phyloP scores from a whole-genome alignment of 2,329 filamentous ascomycete genomes.

The Cytospora schulzeri region DNA sequence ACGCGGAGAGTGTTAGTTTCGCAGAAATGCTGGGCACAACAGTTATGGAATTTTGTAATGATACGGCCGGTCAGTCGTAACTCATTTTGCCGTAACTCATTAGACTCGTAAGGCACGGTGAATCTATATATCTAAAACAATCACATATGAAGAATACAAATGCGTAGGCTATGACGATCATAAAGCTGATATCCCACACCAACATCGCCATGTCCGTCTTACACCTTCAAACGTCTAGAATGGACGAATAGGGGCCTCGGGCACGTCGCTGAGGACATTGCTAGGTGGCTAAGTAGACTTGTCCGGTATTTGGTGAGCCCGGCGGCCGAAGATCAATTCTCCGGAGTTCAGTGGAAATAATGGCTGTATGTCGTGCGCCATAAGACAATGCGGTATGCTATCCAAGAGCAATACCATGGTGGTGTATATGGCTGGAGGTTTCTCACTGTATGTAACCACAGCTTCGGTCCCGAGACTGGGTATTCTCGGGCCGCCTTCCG shows the following conservation, averaged over 20 bases:
- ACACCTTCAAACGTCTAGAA: neutral
- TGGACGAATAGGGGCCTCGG: neutral
- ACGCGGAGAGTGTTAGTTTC: neutral
- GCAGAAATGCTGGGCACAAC: neutral
- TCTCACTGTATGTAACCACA: neutral
- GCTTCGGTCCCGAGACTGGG: neutral
- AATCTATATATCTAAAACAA: conserved; percentile 4
- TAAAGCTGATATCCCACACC: neutral
- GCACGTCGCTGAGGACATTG: neutral
- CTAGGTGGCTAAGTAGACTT: neutral
- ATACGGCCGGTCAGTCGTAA: neutral
- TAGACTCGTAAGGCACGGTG: neutral
- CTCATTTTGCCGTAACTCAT: neutral
- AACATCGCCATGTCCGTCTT: neutral
- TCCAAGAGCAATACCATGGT: neutral
- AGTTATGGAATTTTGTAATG: neutral
- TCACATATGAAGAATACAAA: neutral
- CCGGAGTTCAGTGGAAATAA: neutral
- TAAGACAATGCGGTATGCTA: neutral
- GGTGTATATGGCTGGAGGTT: neutral
- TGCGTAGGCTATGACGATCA: neutral
- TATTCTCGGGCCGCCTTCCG: neutral
- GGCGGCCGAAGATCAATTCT: neutral
- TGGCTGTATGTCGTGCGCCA: conserved; percentile 12
- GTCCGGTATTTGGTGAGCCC: neutral